phyloP scores from a whole-genome alignment of 73 alveolate species.

The Paramecium octaurelia region DNA sequence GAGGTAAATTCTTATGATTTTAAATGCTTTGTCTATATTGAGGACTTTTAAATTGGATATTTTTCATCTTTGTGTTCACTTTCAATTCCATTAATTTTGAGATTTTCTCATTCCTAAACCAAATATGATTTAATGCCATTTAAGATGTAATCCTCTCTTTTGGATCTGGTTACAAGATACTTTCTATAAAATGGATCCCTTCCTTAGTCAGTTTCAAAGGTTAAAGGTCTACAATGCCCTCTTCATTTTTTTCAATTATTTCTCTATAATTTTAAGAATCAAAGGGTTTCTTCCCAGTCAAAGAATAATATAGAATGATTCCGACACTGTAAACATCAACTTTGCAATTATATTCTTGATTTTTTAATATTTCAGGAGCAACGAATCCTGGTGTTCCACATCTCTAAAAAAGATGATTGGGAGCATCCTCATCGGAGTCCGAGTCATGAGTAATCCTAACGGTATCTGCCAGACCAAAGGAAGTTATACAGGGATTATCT shows the following conservation, averaged over 20 bases:
- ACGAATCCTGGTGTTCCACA: slow-evolving; percentile 61
- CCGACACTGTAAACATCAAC: slow-evolving; percentile 51
- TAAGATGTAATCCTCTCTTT: background rate
- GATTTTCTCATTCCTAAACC: slow-evolving; percentile 5
- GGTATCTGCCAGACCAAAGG: slow-evolving; percentile 10
- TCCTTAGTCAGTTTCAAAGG: background rate
- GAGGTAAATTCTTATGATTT: background rate
- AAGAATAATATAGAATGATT: background rate
- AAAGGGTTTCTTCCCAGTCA: slow-evolving; percentile 44
- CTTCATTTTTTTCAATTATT: background rate
- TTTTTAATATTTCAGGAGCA: slow-evolving; percentile 55
- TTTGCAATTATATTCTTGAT: slow-evolving; percentile 40
- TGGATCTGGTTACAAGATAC: background rate
- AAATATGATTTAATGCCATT: background rate
- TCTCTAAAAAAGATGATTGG: background rate
- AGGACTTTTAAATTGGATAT: background rate
- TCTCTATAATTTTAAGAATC: background rate
- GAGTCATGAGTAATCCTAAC: background rate
- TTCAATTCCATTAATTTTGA: background rate
- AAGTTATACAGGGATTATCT: background rate
- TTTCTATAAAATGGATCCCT: background rate
- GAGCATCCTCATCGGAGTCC: background rate
- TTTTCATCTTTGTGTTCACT: background rate
- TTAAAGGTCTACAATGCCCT: background rate
- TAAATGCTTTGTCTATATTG: background rate